These are phyloP conservation scores for Saccharomyces uvarum DNA, from an alignment of 1,139 yeast genomes.

Conservation along the genomic window DNA sequence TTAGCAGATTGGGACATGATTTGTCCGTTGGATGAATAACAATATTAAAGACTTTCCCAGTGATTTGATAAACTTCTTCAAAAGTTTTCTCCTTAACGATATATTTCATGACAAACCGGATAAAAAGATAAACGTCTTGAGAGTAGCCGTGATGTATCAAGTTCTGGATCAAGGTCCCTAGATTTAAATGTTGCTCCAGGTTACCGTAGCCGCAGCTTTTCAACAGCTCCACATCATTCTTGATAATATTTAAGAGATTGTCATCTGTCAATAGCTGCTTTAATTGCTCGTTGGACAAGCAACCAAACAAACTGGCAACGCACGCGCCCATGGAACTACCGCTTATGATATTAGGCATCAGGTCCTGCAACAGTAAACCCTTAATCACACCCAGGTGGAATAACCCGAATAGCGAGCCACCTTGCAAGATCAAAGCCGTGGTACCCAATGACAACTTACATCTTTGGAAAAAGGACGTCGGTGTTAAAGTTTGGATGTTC, in stretches of 20 bases:
- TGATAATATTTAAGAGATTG: conserved; percentile 36
- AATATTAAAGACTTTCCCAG: conserved; percentile 76
- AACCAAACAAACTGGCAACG: conserved; percentile 78
- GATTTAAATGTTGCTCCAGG: conserved; percentile 53
- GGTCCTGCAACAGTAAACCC: conserved; percentile 62
- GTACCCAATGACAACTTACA: conserved; percentile 85
- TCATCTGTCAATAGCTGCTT: conserved; percentile 26
- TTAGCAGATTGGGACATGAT: conserved; percentile 63
- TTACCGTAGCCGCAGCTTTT: conserved; percentile 47
- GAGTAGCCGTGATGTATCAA: conserved; percentile 71
- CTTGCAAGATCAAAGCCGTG: conserved; percentile 83
- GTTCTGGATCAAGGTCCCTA: conserved; percentile 60
- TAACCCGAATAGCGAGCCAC: conserved; percentile 88
- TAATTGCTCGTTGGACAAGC: conserved; percentile 40
- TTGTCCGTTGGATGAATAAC: conserved; percentile 81
- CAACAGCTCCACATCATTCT: conserved; percentile 32
- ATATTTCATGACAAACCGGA: conserved; percentile 61
- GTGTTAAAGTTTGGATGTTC: conserved; percentile 39
- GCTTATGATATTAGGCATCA: conserved; percentile 79
- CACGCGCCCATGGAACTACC: conserved; percentile 94
- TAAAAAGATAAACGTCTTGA: conserved; percentile 71
- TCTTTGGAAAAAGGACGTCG: conserved; percentile 81
- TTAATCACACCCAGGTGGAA: conserved; percentile 90
- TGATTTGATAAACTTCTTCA: conserved; percentile 83
- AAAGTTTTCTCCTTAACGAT: conserved; percentile 82